Percentiles rank a stretch among this genome's conserved stretches.
Conservation (phyloP, 2,329 filamentous ascomycete species). For the Scleromitrula shiraiana region DNA sequence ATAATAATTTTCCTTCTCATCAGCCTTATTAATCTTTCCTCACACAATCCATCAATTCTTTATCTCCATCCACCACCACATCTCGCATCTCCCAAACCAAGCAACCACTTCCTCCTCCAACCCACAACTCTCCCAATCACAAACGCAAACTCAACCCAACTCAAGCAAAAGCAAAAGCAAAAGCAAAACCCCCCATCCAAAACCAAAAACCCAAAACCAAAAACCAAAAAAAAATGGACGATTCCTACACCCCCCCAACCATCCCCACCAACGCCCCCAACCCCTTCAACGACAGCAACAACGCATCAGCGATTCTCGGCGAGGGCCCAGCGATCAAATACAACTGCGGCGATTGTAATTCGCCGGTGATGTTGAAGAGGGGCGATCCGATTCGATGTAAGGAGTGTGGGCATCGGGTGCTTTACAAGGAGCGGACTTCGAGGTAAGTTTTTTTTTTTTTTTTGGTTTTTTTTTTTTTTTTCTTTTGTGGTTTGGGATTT, state of each 20-base stretch:
- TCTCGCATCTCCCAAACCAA: no score
- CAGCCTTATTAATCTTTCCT: no score
- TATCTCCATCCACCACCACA: no score
- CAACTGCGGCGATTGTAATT: constrained; percentile 78
- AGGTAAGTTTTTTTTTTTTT: constrained; percentile 56
- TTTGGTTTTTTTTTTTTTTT: not conserved
- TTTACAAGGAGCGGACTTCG: constrained; percentile 94
- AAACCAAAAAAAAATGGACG: not conserved
- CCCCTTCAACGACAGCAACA: constrained; percentile 35
- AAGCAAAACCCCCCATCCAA: not conserved
- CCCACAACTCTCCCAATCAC: no score
- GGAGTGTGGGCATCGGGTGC: constrained; percentile 87
- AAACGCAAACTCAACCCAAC: not conserved
- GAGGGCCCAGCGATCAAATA: constrained; percentile 57
- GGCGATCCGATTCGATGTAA: constrained; percentile 80
- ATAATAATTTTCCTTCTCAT: no score
- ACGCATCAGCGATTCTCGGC: constrained; percentile 21
- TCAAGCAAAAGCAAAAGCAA: not conserved
- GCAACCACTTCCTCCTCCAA: not conserved
- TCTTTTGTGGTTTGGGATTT: not conserved
- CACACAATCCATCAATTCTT: no score
- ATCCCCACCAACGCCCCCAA: constrained; percentile 19
- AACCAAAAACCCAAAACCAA: not conserved
- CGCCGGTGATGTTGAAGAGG: constrained; percentile 65
- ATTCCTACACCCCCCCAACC: constrained; percentile 5